Evolutionary conservation across 257 asterid species (phyloP).

Genomic region (Rhazya stricta): DNA sequence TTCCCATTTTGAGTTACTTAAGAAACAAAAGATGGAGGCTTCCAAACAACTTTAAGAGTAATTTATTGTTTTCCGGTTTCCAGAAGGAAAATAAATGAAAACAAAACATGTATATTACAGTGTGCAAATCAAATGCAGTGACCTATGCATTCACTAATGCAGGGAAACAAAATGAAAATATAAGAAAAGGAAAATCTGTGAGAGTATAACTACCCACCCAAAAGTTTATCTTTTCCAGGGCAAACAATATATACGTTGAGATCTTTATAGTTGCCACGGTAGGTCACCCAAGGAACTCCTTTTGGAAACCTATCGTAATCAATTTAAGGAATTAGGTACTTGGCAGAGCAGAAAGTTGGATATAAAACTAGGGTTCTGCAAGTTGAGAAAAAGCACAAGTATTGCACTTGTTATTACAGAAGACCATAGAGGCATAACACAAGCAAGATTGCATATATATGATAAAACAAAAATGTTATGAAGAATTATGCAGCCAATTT

Average conservation of each 20-base stretch:
- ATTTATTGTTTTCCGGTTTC: neutral
- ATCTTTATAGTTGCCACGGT: slow-evolving; percentile 64
- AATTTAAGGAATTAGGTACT: neutral
- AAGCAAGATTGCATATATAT: neutral
- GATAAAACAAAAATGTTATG: neutral
- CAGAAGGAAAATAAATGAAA: neutral
- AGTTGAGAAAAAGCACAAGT: neutral
- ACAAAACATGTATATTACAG: neutral
- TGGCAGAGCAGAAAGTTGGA: slow-evolving; percentile 15
- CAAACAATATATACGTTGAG: slow-evolving; percentile 62
- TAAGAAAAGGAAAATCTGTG: neutral
- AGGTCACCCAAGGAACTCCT: slow-evolving; percentile 93
- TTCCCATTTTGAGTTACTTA: too few relatives aligned
- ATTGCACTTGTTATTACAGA: neutral
- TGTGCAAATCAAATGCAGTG: neutral
- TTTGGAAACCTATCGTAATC: slow-evolving; percentile 64
- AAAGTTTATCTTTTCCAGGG: slow-evolving; percentile 73
- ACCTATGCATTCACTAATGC: neutral
- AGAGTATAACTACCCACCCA: slow-evolving; percentile 46
- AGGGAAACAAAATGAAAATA: too few relatives aligned
- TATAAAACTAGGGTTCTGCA: neutral
- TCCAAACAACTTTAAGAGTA: neutral
- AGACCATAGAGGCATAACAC: too few relatives aligned
- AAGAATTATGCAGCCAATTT: neutral
- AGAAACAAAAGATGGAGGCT: neutral